Conservation (phyloP, 225 moss, liverwort and hornwort species). For the Bryum argenteum region DNA sequence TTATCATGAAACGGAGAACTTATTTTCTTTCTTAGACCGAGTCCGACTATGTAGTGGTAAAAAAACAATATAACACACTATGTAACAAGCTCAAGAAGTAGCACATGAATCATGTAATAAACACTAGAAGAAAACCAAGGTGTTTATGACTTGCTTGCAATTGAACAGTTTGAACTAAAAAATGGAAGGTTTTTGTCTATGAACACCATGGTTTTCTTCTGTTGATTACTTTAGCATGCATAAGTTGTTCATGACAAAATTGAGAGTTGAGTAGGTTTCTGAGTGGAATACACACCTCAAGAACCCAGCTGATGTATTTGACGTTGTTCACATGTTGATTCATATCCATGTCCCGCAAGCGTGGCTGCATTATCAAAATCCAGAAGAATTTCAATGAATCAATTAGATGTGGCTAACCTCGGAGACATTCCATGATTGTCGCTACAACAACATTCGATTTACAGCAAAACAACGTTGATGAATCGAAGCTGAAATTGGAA, state of each 20-base stretch:
- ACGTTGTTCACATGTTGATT: slow-evolving; percentile 95
- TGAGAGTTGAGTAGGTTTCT: background rate
- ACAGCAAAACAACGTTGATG: background rate
- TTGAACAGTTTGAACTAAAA: too few relatives aligned
- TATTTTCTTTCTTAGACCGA: too few relatives aligned
- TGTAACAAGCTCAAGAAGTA: too few relatives aligned
- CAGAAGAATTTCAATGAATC: background rate
- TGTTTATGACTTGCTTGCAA: too few relatives aligned
- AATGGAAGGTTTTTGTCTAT: too few relatives aligned
- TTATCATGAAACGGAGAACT: too few relatives aligned
- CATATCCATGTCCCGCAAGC: slow-evolving; percentile 88
- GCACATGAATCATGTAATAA: too few relatives aligned
- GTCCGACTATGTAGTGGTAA: too few relatives aligned
- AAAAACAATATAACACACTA: too few relatives aligned
- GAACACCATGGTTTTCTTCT: too few relatives aligned
- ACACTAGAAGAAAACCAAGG: too few relatives aligned
- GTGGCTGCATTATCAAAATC: slow-evolving; percentile 59
- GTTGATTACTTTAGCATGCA: too few relatives aligned
- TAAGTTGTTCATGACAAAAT: background rate
- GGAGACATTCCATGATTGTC: background rate
- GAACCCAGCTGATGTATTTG: slow-evolving; percentile 91
- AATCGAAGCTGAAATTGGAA: background rate
- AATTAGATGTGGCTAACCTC: background rate
- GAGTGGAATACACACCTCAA: slow-evolving; percentile 56
- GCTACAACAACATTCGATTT: background rate